phyloP scores from a whole-genome alignment of 164 flowering plant species.

The Kalanchoe fedtschenkoi region DNA sequence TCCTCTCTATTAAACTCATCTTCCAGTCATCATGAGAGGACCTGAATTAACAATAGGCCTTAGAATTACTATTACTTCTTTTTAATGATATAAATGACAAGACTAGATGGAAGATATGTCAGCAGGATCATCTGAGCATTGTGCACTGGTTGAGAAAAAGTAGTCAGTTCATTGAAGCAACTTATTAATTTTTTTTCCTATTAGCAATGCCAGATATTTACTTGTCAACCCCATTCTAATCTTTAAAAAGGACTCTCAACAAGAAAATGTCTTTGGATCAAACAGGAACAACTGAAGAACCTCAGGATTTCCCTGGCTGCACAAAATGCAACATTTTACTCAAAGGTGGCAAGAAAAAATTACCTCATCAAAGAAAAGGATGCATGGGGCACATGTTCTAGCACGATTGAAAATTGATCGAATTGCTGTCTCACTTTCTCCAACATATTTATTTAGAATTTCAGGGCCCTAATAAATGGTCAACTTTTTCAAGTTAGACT shows the following conservation, averaged over 20 bases:
- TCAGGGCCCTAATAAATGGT: conserved; percentile 69
- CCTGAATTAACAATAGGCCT: too few species aligned
- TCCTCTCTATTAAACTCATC: too few species aligned
- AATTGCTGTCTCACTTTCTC: conserved; percentile 90
- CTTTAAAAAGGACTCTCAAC: neutral
- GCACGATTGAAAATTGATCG: conserved; percentile 78
- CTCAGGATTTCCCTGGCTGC: neutral
- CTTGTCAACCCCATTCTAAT: neutral
- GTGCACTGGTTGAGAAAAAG: neutral
- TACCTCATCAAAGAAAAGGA: conserved; percentile 96
- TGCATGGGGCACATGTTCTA: conserved; percentile 83
- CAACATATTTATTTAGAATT: conserved; percentile 84
- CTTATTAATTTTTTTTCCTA: too few species aligned
- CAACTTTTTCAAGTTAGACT: neutral
- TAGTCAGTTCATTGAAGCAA: neutral
- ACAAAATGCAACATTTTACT: neutral
- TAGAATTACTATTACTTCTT: too few species aligned
- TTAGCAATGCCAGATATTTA: neutral
- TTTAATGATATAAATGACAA: too few species aligned
- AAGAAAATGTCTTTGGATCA: neutral
- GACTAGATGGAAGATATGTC: too few species aligned
- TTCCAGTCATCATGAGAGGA: too few species aligned
- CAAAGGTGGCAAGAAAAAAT: neutral
- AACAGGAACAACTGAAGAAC: neutral
- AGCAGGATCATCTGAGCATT: too few species aligned